Percentiles rank a stretch among this genome's conserved stretches.
Conservation (phyloP, 345 rosid species). For the Psidium guajava region DNA sequence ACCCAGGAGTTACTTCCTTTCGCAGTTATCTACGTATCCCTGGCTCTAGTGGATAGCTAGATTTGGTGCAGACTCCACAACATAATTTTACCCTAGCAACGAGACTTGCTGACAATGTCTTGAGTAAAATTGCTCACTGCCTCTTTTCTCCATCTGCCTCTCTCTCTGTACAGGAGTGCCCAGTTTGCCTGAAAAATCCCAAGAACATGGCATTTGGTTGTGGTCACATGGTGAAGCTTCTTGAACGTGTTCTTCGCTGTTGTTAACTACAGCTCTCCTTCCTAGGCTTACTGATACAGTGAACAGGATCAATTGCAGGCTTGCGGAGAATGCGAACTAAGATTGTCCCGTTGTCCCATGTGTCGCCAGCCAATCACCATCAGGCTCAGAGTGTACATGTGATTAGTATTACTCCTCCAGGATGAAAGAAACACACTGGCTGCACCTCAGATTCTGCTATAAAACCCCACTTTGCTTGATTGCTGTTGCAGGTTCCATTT, state of each 20-base stretch:
- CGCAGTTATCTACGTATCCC: neutral
- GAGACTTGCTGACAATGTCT: neutral
- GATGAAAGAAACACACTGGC: neutral
- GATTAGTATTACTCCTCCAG: neutral
- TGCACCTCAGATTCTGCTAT: neutral
- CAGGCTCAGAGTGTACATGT: conserved; percentile 2
- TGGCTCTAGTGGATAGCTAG: neutral
- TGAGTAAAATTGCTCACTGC: neutral
- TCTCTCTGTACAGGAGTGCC: conserved; percentile 46
- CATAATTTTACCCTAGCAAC: neutral
- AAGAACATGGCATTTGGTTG: conserved; percentile 97
- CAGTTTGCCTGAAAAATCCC: conserved; percentile 59
- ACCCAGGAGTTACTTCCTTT: neutral
- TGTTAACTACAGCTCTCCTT: neutral
- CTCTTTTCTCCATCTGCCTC: neutral
- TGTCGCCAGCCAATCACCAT: conserved; percentile 4
- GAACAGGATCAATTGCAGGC: neutral
- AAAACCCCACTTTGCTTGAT: neutral
- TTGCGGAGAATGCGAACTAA: neutral
- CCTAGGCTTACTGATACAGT: neutral
- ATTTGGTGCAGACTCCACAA: neutral
- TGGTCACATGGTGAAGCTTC: conserved; percentile 32
- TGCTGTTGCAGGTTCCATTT: conserved; percentile 61
- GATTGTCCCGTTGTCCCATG: conserved; percentile 3
- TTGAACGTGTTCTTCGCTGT: neutral